Base-by-base conservation (phyloP, 2,329 filamentous ascomycete species). In the Juglanconis sp. region DNA sequence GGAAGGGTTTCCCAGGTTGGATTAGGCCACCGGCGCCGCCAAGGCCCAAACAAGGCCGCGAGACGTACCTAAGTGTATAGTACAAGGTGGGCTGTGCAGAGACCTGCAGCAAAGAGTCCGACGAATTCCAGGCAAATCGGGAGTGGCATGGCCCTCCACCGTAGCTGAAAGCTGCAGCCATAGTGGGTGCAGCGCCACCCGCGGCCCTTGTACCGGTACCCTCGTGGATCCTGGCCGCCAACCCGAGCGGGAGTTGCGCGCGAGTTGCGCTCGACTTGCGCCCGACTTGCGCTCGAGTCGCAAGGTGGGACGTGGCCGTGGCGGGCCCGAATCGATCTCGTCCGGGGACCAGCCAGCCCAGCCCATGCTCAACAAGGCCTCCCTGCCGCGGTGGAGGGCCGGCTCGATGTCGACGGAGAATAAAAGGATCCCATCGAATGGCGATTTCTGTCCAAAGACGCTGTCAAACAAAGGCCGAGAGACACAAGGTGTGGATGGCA, bases 81-180 rank as follows among this genome's bases (percentile, higher is more conserved):
- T 53, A 58, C 56, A 53, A 59, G 57, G 67, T 59, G 65, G 72
- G 72, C 72, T 72, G 72, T 73, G 72, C 70, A 68, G 65, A 64
- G 62, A 68, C 69, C 59, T 72, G 71, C 71, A 71, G 64, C 68
- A 66, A 72, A 68, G 68, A 70, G 61, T 63, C 69, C 67, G 63
- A 65, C 57, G 54, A 64, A 63, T 17, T 47, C 34, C 64, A 68
- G 68, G 64, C 71, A 67, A 68, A 71, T 70, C 64, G 67, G 59
- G 62, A 56, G 64, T 61, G 54, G 60, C 50, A 62, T 58, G 63
- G 65, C 64, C 66, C 67, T 67, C 69, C 57, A 68, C 61, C 65
- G 63, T 64, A 73, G 71, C 71, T 72, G 71, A 73, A 72, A 71
- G 65, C 64, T 69, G 69, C 70, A 71, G 64, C 53, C 64, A 46